These are phyloP conservation scores for Ascobolus immersus DNA, from an alignment of 495 filamentous ascomycete genomes.

Conservation along the genomic window DNA sequence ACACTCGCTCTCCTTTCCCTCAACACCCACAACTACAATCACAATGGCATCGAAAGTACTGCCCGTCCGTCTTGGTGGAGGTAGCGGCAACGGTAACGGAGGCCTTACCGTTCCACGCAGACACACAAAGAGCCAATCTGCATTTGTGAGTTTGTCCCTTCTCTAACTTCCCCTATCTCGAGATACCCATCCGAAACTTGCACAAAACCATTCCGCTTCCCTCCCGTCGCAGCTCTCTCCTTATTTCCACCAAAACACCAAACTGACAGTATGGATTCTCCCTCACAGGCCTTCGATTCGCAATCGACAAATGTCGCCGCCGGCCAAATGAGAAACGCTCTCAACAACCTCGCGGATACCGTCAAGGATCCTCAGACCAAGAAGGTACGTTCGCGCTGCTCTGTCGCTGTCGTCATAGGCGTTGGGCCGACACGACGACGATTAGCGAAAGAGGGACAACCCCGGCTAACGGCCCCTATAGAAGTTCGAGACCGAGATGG, in stretches of 20 bases:
- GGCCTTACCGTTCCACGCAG: conserved; percentile 9
- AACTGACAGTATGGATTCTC: conserved; percentile 7
- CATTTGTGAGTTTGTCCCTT: conserved; percentile 12
- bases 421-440: too few relatives aligned
- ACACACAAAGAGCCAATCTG: conserved; percentile 16
- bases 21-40: neutral
- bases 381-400: conserved; percentile 29
- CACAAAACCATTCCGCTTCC: conserved; percentile 2
- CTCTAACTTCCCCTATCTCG: neutral
- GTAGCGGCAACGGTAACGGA: neutral
- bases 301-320: conserved; percentile 93
- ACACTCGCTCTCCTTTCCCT: neutral
- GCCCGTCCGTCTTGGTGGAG: neutral
- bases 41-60: neutral
- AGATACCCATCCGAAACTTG: neutral
- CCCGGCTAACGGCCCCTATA: conserved; percentile 5
- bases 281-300: conserved; percentile 81
- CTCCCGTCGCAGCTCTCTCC: neutral
- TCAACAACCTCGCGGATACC: conserved; percentile 75
- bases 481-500: conserved; percentile 95
- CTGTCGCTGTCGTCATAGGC: too few relatives aligned
- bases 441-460: too few relatives aligned
- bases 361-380: conserved; percentile 61
- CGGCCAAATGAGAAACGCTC: conserved; percentile 92
- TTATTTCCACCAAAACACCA: conserved; percentile 2